These are phyloP conservation scores for Betula pendula DNA, from an alignment of 306 rosid species.

Conservation along the genomic window DNA sequence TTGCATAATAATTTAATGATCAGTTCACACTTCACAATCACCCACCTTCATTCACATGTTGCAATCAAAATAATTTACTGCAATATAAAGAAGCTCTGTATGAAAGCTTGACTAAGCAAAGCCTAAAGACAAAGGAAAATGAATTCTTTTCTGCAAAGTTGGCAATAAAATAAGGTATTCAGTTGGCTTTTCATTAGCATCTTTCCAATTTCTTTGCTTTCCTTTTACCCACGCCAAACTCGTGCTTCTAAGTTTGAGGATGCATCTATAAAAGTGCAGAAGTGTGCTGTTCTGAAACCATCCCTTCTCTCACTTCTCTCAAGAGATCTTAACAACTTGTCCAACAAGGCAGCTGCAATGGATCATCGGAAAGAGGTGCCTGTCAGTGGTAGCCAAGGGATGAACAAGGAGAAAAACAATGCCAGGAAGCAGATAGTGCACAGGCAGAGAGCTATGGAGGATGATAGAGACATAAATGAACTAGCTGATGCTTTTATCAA, in stretches of 20 bases:
- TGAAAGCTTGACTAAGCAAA: neutral
- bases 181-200: neutral
- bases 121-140: neutral
- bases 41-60: constrained; percentile 15
- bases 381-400: constrained; percentile 14
- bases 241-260: constrained; percentile 27
- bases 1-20: constrained; percentile 5
- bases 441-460: constrained; percentile 11
- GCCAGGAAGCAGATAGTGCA: constrained; percentile 21
- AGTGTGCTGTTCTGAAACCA: neutral
- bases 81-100: neutral
- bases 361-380: constrained; percentile 39
- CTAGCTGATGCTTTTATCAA: constrained; percentile 63
- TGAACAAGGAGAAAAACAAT: constrained; percentile 17
- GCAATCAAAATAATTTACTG: constrained; percentile 16
- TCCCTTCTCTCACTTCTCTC: neutral
- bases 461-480: constrained; percentile 42
- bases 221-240: constrained; percentile 24
- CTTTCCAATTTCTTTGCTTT: constrained; percentile 20
- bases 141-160: constrained; percentile 12
- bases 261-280: constrained; percentile 24
- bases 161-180: constrained; percentile 14
- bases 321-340: neutral
- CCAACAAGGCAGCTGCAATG: constrained; percentile 33
- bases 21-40: too few relatives aligned